Evolutionary conservation across 768 basidiomycete genomes (phyloP), one percentile per base, ranked within the genome.

Genomic region (Macrolepiota fuliginosa): DNA sequence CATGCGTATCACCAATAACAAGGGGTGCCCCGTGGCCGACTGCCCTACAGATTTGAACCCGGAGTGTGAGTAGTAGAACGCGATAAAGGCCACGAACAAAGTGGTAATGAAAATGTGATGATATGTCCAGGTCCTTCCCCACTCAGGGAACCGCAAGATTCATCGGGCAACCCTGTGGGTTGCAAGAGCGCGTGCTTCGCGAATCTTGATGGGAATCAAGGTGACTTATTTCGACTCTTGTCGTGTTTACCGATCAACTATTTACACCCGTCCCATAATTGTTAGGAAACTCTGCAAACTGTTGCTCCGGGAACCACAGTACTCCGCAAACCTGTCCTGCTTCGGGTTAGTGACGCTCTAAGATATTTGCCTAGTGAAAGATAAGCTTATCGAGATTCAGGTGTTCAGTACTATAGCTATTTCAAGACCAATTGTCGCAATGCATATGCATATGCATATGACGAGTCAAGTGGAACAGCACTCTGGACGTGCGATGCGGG

Each of bases 21-120:
- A 72, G 45, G 82, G 79, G 12, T 90, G 88, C 67, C 72, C 71
- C 27, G 71, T 82, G 22, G 80, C 87, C 2, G 74, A 79, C 63
- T 91, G 87, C 67, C 75, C 83, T 1, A 82, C 86, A 35, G 87
- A 90, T 65, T 77, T 89, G 25, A 79, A 77, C 13, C 81, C 85
- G 0, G 75, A 81, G 25, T 72, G 71, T 70, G 37, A 17, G 64
- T 64, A 10, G 37, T 11, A 32, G 25, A 50, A 46, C 32, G n/a
- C n/a, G 25, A 24, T 29, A 17, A 3, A 15, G 40, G 10, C 22
- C 42, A 58, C 22, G 15, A 7, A 15, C 52, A 54, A 22, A 25
- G 10, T 12, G 11, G 12, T 10, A 19, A 6, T 11, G n/a, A 22
- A 12, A 9, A 37, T 7, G 24, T 24, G 9, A 36, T 54, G n/a